Conservation (phyloP, 495 filamentous ascomycete species). For the Lasiosphaeriaceae sp. region DNA sequence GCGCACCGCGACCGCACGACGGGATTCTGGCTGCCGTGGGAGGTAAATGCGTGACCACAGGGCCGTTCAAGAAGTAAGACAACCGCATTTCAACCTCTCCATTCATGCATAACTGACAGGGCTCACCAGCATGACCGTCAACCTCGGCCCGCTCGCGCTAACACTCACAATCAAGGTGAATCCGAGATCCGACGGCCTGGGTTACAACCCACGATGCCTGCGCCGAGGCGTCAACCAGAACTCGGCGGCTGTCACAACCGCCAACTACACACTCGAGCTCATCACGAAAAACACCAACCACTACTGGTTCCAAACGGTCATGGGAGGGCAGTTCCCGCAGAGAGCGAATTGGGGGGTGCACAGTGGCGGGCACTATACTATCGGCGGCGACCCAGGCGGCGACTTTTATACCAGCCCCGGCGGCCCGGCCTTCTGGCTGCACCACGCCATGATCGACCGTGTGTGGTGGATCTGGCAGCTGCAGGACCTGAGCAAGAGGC, state of each 20-base stretch:
- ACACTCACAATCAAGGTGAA: conserved; percentile 40
- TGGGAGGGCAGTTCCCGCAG: conserved; percentile 30
- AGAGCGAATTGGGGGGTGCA: conserved; percentile 54
- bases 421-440: conserved; percentile 65
- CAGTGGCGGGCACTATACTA: conserved; percentile 57
- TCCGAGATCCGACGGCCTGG: conserved; percentile 33
- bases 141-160: conserved; percentile 20
- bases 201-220: conserved; percentile 61
- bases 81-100: neutral
- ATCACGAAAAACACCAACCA: conserved; percentile 45
- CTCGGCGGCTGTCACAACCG: conserved; percentile 41
- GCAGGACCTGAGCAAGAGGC: conserved; percentile 44
- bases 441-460: conserved; percentile 65
- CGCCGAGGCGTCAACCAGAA: conserved; percentile 58
- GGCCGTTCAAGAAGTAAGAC: conserved; percentile 50
- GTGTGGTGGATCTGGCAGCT: conserved; percentile 71
- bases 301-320: conserved; percentile 46
- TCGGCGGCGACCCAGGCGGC: conserved; percentile 33
- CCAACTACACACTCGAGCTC: conserved; percentile 30
- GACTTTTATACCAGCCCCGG: conserved; percentile 58
- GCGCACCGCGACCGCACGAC: conserved; percentile 17
- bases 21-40: conserved; percentile 48
- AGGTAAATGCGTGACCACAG: conserved; percentile 61
- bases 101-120: neutral
- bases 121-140: conserved; percentile 18